phyloP scores from a whole-genome alignment of 805 yeast genomes.

The Pichia manshurica region DNA sequence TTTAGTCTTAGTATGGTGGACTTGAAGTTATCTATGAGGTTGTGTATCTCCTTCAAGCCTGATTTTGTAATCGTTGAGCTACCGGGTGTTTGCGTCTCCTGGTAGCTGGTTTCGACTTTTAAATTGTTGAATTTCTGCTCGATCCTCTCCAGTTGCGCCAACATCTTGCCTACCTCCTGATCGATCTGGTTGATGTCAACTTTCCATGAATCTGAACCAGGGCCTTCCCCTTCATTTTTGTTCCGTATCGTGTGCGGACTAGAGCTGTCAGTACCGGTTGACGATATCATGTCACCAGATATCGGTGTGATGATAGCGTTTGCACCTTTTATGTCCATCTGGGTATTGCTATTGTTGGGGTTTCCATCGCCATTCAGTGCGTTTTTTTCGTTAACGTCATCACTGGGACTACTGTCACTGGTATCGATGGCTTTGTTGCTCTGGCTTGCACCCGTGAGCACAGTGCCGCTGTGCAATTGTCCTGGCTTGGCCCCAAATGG shows the following conservation, averaged over 20 bases:
- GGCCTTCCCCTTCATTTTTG: background rate
- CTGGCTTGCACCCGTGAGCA: too few species aligned
- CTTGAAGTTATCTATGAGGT: slow-evolving; percentile 6
- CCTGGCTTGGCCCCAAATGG: too few species aligned
- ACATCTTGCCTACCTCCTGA: background rate
- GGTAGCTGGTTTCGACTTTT: background rate
- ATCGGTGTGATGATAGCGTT: background rate
- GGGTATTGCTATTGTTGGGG: background rate
- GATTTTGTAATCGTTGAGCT: background rate
- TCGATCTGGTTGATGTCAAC: slow-evolving; percentile 1
- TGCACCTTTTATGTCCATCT: background rate
- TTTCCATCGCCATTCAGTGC: background rate
- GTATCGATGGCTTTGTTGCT: too few species aligned
- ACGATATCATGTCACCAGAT: background rate
- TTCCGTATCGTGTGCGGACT: background rate
- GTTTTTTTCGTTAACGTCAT: too few species aligned
- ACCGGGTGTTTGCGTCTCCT: background rate
- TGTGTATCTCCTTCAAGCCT: background rate
- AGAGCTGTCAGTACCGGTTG: background rate
- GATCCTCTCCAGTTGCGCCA: background rate
- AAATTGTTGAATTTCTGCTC: background rate
- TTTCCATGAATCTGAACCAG: background rate
- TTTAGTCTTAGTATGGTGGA: slow-evolving; percentile 28
- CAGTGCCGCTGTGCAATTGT: too few species aligned
- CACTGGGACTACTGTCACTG: background rate